A percentile compares a stretch with the other conserved stretches of the same genome.
phyloP scores from a whole-genome alignment of 2,329 filamentous ascomycete species.

The Talaromyces sp. region DNA sequence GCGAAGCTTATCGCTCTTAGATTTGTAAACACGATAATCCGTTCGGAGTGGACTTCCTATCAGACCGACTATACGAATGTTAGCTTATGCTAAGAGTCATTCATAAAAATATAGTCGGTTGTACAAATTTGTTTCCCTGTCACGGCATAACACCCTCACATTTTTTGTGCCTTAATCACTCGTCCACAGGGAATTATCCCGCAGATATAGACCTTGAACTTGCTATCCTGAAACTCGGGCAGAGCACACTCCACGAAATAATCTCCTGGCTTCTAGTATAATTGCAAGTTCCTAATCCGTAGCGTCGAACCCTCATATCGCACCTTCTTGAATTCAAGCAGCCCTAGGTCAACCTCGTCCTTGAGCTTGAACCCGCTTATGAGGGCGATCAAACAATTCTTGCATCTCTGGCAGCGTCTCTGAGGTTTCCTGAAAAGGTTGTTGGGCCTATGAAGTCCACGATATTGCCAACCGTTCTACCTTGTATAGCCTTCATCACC shows the following conservation, averaged over 20 bases:
- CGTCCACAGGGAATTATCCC: background rate
- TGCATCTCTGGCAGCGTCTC: background rate
- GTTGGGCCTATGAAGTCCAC: background rate
- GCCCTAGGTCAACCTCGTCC: background rate
- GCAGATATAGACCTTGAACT: background rate
- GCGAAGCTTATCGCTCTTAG: too few relatives aligned
- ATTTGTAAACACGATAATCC: too few relatives aligned
- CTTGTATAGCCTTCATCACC: too few relatives aligned
- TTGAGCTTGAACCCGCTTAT: background rate
- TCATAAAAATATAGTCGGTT: too few relatives aligned
- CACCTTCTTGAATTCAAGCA: background rate
- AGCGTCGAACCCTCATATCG: background rate
- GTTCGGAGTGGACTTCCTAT: too few relatives aligned
- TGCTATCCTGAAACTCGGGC: background rate
- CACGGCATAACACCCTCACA: background rate
- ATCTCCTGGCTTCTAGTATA: background rate
- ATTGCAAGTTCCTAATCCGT: background rate
- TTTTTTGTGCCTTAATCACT: background rate
- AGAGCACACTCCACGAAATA: background rate
- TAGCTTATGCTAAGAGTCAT: too few relatives aligned
- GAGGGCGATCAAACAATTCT: background rate
- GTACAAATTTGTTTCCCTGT: too few relatives aligned
- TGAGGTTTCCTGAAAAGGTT: background rate
- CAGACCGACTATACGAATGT: too few relatives aligned
- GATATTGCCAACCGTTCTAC: too few relatives aligned